These are phyloP conservation scores for Blastobotrys muscicola DNA, from an alignment of 805 yeast genomes.

Conservation along the genomic window DNA sequence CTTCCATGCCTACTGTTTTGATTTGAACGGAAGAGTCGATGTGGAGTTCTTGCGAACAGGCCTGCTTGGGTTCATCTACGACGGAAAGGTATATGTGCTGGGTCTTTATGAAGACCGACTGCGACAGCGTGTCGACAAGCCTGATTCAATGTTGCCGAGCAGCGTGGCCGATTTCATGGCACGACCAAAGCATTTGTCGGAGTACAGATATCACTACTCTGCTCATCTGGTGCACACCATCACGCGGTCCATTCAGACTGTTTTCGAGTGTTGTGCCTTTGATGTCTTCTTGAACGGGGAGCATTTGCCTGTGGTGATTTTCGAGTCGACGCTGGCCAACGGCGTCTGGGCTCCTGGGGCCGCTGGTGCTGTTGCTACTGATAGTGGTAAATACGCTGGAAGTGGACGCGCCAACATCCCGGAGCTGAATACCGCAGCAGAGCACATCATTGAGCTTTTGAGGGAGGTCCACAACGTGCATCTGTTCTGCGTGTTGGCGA, in stretches of 20 bases:
- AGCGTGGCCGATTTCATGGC: not conserved
- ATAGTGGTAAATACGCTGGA: not conserved
- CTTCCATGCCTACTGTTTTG: constrained; percentile 74
- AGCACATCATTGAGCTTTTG: constrained; percentile 36
- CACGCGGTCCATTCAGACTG: constrained; percentile 69
- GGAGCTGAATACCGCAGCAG: constrained; percentile 41
- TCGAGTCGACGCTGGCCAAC: constrained; percentile 57
- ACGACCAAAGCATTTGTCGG: constrained; percentile 1
- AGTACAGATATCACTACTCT: constrained; percentile 62
- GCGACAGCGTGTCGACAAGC: constrained; percentile 39
- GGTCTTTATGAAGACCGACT: constrained; percentile 90
- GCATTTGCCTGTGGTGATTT: constrained; percentile 72
- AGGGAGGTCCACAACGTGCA: constrained; percentile 60
- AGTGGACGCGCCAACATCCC: constrained; percentile 15
- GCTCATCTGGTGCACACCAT: constrained; percentile 80
- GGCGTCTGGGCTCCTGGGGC: constrained; percentile 32
- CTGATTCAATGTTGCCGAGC: not conserved
- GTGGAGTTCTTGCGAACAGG: constrained; percentile 86
- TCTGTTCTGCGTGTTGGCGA: constrained; percentile 71
- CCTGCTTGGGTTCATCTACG: constrained; percentile 73
- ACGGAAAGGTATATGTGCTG: constrained; percentile 79
- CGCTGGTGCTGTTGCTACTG: constrained; percentile 14
- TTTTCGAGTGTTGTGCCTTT: constrained; percentile 86
- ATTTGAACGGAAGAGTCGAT: constrained; percentile 58
- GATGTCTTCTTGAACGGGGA: constrained; percentile 74